These are phyloP conservation scores for Fusarium albosuccineum DNA, from an alignment of 2,329 filamentous ascomycete genomes.

Conservation along the genomic window DNA sequence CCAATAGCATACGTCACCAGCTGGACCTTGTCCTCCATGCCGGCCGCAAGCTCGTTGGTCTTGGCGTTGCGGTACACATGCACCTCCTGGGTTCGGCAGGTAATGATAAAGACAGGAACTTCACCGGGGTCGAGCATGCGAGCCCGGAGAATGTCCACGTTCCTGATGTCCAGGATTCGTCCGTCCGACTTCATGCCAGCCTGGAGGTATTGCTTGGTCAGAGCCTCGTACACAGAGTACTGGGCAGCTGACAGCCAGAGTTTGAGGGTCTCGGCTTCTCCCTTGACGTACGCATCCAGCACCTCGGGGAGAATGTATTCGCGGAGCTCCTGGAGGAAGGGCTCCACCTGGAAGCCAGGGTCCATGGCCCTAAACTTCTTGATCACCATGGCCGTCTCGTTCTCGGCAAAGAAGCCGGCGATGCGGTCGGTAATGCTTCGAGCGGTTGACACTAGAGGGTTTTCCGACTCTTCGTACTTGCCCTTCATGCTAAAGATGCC, in stretches of 20 bases:
- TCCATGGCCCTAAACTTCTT: conserved; percentile 99
- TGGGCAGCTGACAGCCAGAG: conserved; percentile 97
- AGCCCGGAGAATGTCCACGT: conserved; percentile 88
- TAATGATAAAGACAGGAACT: conserved; percentile 96
- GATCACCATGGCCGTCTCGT: conserved; percentile 97
- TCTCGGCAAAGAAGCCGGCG: conserved; percentile 97
- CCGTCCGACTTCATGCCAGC: conserved; percentile 95
- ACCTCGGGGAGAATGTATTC: conserved; percentile 99
- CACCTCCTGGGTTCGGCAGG: conserved; percentile 95
- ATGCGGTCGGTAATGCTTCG: conserved; percentile 94
- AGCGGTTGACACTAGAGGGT: conserved; percentile 92
- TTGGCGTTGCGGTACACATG: conserved; percentile 97
- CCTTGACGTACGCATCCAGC: conserved; percentile 97
- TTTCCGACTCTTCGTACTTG: conserved; percentile 96
- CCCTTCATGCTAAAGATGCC: conserved; percentile 87
- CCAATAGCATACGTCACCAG: conserved; percentile 98
- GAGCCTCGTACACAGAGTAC: conserved; percentile 95
- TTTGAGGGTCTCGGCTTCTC: conserved; percentile 89
- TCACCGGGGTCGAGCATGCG: conserved; percentile 87
- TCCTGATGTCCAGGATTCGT: conserved; percentile 92
- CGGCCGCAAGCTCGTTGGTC: conserved; percentile 87
- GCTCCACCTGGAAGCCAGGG: conserved; percentile 92
- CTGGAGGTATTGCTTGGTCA: conserved; percentile 95
- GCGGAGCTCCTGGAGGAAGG: conserved; percentile 93
- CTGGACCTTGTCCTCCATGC: conserved; percentile 99